These are phyloP conservation scores for Handroanthus guayacan DNA, from an alignment of 257 asterid species.

Conservation along the genomic window DNA sequence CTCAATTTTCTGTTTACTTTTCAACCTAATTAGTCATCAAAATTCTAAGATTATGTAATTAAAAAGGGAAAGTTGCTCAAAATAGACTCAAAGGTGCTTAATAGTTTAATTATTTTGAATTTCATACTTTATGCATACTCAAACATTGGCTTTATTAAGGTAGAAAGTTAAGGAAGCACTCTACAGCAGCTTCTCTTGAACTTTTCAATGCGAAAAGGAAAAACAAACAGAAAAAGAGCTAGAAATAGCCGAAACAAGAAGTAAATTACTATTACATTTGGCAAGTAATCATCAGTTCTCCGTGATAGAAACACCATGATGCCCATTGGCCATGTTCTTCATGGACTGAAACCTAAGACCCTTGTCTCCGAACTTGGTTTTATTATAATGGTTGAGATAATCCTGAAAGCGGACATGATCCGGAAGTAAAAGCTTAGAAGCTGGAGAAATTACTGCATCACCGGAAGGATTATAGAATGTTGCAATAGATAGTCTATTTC, in stretches of 20 bases:
- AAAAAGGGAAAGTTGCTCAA: not conserved
- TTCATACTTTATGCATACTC: not conserved
- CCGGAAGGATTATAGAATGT: conserved; percentile 87
- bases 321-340: conserved; percentile 51
- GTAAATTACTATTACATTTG: not conserved
- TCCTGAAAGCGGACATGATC: conserved; percentile 59
- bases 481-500: conserved; percentile 82
- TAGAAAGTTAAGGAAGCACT: conserved; percentile 48
- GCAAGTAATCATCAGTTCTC: conserved; percentile 12
- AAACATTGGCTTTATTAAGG: conserved; percentile 26
- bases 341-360: conserved; percentile 66
- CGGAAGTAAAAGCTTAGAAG: conserved; percentile 70
- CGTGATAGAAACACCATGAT: conserved; percentile 32
- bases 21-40: not conserved
- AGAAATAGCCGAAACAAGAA: conserved; percentile 13
- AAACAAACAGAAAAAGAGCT: conserved; percentile 4
- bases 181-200: conserved; percentile 59
- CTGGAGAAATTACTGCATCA: conserved; percentile 81
- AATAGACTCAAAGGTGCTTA: not conserved
- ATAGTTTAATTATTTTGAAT: not conserved
- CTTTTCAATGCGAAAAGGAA: conserved; percentile 25
- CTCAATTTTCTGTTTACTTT: not conserved
- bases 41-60: not conserved
- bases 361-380: conserved; percentile 77
- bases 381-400: conserved; percentile 62